Evolutionary conservation across 306 rosid genomes (phyloP).

Genomic region (Morella rubra): DNA sequence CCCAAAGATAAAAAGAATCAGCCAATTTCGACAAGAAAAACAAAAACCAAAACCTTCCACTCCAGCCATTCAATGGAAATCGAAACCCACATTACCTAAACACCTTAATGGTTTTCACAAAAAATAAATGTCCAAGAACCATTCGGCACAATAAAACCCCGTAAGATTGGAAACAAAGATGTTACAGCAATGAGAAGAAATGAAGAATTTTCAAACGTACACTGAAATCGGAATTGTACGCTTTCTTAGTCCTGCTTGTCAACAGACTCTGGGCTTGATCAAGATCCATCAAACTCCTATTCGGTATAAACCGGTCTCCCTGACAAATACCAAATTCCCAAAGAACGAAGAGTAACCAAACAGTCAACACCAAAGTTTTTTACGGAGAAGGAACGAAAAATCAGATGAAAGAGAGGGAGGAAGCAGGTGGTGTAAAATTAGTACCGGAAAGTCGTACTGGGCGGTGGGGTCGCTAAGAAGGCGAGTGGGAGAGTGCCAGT

Average conservation of each 20-base stretch:
- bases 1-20: not conserved
- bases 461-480: constrained; percentile 45
- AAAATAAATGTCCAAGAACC: not conserved
- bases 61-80: too few relatives aligned
- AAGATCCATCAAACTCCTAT: constrained; percentile 92
- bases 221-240: constrained; percentile 33
- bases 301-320: constrained; percentile 90
- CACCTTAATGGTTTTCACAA: not conserved
- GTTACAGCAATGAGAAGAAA: not conserved
- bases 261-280: constrained; percentile 84
- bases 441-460: constrained; percentile 66
- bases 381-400: not conserved
- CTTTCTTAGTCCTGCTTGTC: constrained; percentile 47
- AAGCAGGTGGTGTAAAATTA: not conserved
- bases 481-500: constrained; percentile 75
- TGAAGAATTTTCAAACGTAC: constrained; percentile 26
- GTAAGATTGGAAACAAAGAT: not conserved
- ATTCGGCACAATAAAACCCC: too few relatives aligned
- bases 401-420: not conserved
- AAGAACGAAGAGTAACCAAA: not conserved
- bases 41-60: not conserved
- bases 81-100: not conserved
- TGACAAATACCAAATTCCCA: not conserved
- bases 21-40: not conserved
- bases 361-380: not conserved